Evolutionary conservation across 495 filamentous ascomycete species (phyloP).

Genomic region (Apodospora peruviana): DNA sequence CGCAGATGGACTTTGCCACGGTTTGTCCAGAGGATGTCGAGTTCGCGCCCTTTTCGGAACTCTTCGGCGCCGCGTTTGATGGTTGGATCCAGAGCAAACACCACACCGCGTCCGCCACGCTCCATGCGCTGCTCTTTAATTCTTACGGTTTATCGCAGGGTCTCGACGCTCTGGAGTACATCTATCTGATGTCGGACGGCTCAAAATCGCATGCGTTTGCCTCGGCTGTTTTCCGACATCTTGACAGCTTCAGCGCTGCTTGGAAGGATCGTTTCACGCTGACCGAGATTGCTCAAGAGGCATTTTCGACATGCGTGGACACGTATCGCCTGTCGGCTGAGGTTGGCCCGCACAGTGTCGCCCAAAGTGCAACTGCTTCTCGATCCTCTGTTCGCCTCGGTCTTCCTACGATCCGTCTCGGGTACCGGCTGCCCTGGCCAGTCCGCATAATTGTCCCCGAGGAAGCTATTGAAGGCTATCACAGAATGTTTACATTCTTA

Average conservation of each 20-base stretch:
- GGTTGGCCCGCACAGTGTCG: conserved; percentile 38
- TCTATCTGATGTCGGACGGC: conserved; percentile 73
- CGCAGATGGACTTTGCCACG: conserved; percentile 49
- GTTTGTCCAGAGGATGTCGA: conserved; percentile 39
- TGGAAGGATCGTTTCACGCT: conserved; percentile 84
- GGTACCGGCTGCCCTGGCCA: conserved; percentile 72
- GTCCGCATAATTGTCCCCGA: conserved; percentile 74
- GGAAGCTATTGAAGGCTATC: conserved; percentile 57
- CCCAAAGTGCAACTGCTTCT: conserved; percentile 25
- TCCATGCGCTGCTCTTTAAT: conserved; percentile 61
- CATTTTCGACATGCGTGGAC: conserved; percentile 56
- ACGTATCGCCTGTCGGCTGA: conserved; percentile 51
- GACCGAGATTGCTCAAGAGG: conserved; percentile 69
- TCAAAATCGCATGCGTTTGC: conserved; percentile 57
- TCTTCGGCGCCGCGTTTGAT: conserved; percentile 65
- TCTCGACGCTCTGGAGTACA: conserved; percentile 60
- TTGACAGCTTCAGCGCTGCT: conserved; percentile 57
- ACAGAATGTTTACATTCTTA: conserved; percentile 65
- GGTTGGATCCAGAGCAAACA: conserved; percentile 68
- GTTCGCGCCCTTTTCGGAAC: conserved; percentile 67
- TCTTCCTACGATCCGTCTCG: conserved; percentile 52
- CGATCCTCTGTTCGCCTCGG: conserved; percentile 41
- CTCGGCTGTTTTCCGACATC: conserved; percentile 65
- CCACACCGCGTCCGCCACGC: conserved; percentile 55
- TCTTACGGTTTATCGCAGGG: conserved; percentile 61